A percentile compares a stretch with the other conserved stretches of the same genome.
Evolutionary conservation across 306 rosid species (phyloP).

Genomic region (Gastrolobium villosum): DNA sequence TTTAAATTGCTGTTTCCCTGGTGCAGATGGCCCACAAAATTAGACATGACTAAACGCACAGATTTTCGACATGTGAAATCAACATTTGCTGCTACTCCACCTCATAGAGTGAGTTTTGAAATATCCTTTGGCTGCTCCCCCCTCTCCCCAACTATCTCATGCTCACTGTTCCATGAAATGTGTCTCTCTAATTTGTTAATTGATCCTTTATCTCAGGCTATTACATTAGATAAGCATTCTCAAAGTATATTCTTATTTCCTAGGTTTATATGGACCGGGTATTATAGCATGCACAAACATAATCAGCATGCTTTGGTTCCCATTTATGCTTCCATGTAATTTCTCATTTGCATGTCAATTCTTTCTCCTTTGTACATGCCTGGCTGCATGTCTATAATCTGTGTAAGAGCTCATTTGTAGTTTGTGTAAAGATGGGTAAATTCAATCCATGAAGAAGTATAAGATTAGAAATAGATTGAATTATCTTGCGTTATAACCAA

Average conservation of each 20-base stretch:
- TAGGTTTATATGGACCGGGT: constrained; percentile 29
- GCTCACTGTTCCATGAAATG: constrained; percentile 29
- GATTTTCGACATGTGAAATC: constrained; percentile 87
- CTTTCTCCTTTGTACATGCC: background rate
- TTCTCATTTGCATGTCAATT: constrained; percentile 23
- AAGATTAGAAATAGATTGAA: background rate
- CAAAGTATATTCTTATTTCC: constrained; percentile 12
- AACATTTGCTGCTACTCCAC: constrained; percentile 81
- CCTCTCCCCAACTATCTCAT: constrained; percentile 25
- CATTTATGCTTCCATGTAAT: constrained; percentile 35
- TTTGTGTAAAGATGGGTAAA: constrained; percentile 4
- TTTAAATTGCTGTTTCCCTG: constrained; percentile 49
- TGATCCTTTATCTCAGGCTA: constrained; percentile 35
- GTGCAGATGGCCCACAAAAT: constrained; percentile 91
- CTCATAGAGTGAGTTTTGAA: constrained; percentile 74
- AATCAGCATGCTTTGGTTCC: constrained; percentile 26
- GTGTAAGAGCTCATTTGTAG: background rate
- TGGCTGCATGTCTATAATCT: background rate
- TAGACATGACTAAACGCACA: constrained; percentile 97
- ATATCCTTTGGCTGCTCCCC: constrained; percentile 34
- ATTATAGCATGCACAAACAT: background rate
- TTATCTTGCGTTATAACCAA: background rate
- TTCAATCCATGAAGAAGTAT: background rate
- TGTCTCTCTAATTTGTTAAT: constrained; percentile 4
- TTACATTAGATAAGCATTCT: constrained; percentile 22